Conservation (phyloP, 2,329 filamentous ascomycete genomes). For the Clarireedia sp. region DNA sequence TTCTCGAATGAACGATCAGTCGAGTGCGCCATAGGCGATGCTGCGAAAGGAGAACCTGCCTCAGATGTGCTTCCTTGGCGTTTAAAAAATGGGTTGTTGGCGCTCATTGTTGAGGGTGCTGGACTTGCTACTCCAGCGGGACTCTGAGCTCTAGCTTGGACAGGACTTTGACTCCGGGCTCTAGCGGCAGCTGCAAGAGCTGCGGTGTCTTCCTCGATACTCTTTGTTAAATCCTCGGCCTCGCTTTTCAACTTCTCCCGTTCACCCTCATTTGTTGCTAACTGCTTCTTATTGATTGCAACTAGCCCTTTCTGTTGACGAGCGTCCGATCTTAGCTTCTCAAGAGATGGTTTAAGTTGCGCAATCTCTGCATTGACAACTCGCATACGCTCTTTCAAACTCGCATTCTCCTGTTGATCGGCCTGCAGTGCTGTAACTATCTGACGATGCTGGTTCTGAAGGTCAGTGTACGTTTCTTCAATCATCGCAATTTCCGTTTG, state of each 20-base stretch:
- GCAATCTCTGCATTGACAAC: slow-evolving; percentile 74
- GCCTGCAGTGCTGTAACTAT: slow-evolving; percentile 65
- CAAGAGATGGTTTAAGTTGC: slow-evolving; percentile 80
- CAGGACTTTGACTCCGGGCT: slow-evolving; percentile 11
- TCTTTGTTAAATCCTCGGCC: slow-evolving; percentile 59
- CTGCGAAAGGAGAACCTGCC: slow-evolving; percentile 38
- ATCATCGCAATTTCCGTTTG: slow-evolving; percentile 77
- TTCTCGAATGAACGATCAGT: slow-evolving; percentile 72
- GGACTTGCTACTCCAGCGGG: slow-evolving; percentile 58
- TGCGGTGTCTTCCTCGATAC: slow-evolving; percentile 49
- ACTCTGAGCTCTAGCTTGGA: slow-evolving; percentile 25
- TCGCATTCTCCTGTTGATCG: slow-evolving; percentile 82
- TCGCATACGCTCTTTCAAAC: slow-evolving; percentile 79
- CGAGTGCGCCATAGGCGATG: slow-evolving; percentile 31
- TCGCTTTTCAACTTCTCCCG: slow-evolving; percentile 81
- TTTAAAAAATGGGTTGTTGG: slow-evolving; percentile 93
- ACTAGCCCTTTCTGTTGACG: slow-evolving; percentile 94
- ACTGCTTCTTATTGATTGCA: slow-evolving; percentile 97
- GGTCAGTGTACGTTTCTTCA: slow-evolving; percentile 71
- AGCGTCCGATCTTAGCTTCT: slow-evolving; percentile 86
- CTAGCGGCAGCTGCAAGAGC: slow-evolving; percentile 41
- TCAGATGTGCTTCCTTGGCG: slow-evolving; percentile 50
- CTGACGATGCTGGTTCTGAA: slow-evolving; percentile 76
- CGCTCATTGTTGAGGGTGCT: slow-evolving; percentile 58
- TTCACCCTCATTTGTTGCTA: slow-evolving; percentile 81